Evolutionary conservation across 805 yeast species (phyloP).

Genomic region (Candida boidinii): DNA sequence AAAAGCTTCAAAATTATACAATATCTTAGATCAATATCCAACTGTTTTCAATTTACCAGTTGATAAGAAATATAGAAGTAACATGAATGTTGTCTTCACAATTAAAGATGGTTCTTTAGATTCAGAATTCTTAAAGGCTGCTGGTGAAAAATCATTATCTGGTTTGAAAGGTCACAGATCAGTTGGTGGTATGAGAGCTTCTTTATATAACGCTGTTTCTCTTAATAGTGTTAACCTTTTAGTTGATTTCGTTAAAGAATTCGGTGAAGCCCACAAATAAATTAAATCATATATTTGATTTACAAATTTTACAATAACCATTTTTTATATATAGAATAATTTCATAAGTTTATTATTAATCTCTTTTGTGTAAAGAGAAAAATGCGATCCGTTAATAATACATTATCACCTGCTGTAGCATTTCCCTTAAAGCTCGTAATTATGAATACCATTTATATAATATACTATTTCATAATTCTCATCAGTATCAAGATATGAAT

Average conservation of each 20-base stretch:
- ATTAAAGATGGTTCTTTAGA: constrained; percentile 52
- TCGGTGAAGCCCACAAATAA: constrained; percentile 35
- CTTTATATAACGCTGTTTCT: constrained; percentile 82
- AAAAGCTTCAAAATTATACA: constrained; percentile 62
- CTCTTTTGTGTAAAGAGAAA: background rate
- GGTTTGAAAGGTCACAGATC: constrained; percentile 96
- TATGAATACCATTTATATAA: constrained; percentile 36
- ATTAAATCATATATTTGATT: background rate
- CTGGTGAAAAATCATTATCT: constrained; percentile 47
- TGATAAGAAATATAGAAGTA: constrained; percentile 54
- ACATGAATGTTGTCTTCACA: constrained; percentile 92
- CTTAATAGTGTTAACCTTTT: constrained; percentile 49
- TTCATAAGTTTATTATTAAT: background rate
- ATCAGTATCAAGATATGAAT: constrained; percentile 56
- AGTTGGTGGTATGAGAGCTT: constrained; percentile 95
- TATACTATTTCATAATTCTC: constrained; percentile 60
- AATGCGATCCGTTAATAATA: too few relatives aligned
- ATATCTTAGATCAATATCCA: constrained; percentile 58
- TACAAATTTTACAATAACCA: background rate
- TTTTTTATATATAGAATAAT: background rate
- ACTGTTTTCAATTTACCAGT: constrained; percentile 62
- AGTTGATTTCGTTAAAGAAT: constrained; percentile 48
- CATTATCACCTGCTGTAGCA: background rate
- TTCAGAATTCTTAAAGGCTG: constrained; percentile 58
- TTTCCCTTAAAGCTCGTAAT: constrained; percentile 1